A percentile compares a stretch with the other conserved stretches of the same genome.
Evolutionary conservation across 78 protist species (phyloP).

Genomic region (Dictyostelium discoideum): dicty_2.7 NC_007088.5:1811501-1812000

Average conservation of each 20-base stretch:
- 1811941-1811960: slow-evolving; percentile 83
- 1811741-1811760: background rate
- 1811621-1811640: background rate
- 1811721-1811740: too few species aligned
- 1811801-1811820: too few species aligned
- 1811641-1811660: background rate
- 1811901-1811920: slow-evolving; percentile 67
- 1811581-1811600: background rate
- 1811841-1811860: background rate
- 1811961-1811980: slow-evolving; percentile 66
- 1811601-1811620: background rate
- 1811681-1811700: background rate
- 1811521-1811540: too few species aligned
- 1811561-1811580: background rate
- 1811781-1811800: too few species aligned
- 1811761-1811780: too few species aligned
- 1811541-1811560: background rate
- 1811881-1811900: slow-evolving; percentile 56
- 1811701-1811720: background rate
- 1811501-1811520: too few species aligned
- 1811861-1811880: slow-evolving; percentile 25
- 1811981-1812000: slow-evolving; percentile 26
- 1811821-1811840: too few species aligned
- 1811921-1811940: slow-evolving; percentile 90
- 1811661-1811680: background rate